Evolutionary conservation across 2,329 filamentous ascomycete genomes (phyloP).

Genomic region (Diaporthe sp.): DNA sequence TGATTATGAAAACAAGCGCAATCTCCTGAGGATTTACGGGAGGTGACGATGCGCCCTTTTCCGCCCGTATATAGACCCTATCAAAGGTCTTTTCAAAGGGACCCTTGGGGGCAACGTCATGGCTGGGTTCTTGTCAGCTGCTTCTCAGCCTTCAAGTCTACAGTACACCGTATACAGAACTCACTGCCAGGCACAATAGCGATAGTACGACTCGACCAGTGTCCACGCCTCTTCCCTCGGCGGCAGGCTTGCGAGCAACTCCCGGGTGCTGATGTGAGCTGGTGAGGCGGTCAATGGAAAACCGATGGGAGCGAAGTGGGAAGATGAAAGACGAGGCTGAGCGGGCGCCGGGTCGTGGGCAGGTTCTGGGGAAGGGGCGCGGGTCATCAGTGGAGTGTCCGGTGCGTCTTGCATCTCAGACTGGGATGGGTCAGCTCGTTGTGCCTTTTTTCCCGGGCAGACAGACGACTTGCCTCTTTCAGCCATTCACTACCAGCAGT

Average conservation of each 20-base stretch:
- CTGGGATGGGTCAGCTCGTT: background rate
- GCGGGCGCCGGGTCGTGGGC: background rate
- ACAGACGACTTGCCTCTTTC: conserved; percentile 21
- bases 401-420: conserved; percentile 7
- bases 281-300: conserved; percentile 1
- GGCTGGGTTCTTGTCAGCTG: background rate
- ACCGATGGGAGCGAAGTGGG: background rate
- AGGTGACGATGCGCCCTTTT: background rate
- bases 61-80: background rate
- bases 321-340: background rate
- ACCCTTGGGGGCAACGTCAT: background rate
- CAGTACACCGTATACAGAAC: background rate
- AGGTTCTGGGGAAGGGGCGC: background rate
- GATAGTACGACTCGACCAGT: conserved; percentile 27
- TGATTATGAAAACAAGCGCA: background rate
- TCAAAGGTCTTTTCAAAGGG: conserved; percentile 18
- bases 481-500: conserved; percentile 32
- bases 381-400: conserved; percentile 1
- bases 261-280: background rate
- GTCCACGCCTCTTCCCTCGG: conserved; percentile 24
- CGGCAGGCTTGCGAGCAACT: conserved; percentile 10
- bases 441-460: background rate
- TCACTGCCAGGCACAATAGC: conserved; percentile 34
- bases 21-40: conserved; percentile 3
- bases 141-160: background rate